phyloP scores from a whole-genome alignment of 352 stramenopile species.

The Globisporangium middletonii region DNA sequence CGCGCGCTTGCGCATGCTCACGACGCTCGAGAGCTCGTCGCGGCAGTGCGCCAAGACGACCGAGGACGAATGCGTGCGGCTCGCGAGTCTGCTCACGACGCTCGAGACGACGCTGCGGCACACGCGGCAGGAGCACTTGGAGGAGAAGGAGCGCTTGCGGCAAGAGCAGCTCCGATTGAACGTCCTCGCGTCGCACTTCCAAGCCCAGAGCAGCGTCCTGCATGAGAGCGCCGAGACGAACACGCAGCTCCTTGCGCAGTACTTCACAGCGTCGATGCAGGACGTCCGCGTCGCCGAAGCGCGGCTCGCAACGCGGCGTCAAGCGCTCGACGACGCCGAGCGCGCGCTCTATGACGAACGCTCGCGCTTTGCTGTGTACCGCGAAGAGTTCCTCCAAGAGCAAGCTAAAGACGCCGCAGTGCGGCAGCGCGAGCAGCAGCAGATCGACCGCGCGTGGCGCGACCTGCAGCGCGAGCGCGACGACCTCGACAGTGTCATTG shows the following conservation, averaged over 20 bases:
- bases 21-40: constrained; percentile 52
- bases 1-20: constrained; percentile 52
- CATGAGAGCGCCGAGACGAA: constrained; percentile 45
- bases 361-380: constrained; percentile 41
- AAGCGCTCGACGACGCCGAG: constrained; percentile 38
- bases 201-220: constrained; percentile 49
- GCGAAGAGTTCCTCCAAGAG: constrained; percentile 36
- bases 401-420: constrained; percentile 24
- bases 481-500: constrained; percentile 35
- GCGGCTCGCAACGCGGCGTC: constrained; percentile 27
- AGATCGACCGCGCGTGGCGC: not conserved
- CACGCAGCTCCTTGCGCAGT: constrained; percentile 32
- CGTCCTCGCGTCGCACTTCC: constrained; percentile 53
- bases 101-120: constrained; percentile 50
- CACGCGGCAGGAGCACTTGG: constrained; percentile 48
- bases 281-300: constrained; percentile 42
- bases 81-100: constrained; percentile 37
- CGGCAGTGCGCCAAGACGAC: constrained; percentile 41
- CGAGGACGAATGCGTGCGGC: constrained; percentile 56
- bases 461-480: constrained; percentile 25
- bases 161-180: constrained; percentile 65
- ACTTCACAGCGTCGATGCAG: constrained; percentile 30
- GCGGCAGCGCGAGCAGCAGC: constrained; percentile 19
- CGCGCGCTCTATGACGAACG: constrained; percentile 41
- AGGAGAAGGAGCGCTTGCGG: constrained; percentile 69